Conservation (phyloP, 208 protist species). For the Leishmania guyanensis region DNA sequence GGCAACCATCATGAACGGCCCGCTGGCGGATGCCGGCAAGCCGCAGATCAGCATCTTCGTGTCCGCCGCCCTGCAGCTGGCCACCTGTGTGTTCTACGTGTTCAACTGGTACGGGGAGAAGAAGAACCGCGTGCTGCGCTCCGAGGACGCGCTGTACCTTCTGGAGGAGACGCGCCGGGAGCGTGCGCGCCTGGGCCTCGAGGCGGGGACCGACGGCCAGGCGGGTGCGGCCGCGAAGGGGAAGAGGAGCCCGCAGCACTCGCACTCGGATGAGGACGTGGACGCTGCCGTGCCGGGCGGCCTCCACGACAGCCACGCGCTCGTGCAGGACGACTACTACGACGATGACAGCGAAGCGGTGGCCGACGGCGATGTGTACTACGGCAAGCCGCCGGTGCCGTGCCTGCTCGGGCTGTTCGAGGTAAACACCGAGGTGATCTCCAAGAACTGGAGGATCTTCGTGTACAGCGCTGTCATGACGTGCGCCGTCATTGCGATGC, state of each 20-base stretch:
- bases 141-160: conserved; percentile 39
- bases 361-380: conserved; percentile 18
- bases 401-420: conserved; percentile 50
- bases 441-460: conserved; percentile 50
- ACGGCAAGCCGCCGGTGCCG: conserved; percentile 21
- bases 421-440: conserved; percentile 55
- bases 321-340: conserved; percentile 14
- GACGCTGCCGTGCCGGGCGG: conserved; percentile 8
- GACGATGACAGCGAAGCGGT: conserved; percentile 6
- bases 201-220: not conserved
- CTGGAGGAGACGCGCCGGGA: conserved; percentile 36
- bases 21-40: conserved; percentile 47
- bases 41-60: conserved; percentile 54
- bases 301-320: not conserved
- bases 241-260: conserved; percentile 17
- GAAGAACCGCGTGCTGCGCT: conserved; percentile 50
- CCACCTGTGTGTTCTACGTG: conserved; percentile 51
- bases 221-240: not conserved
- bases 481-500: conserved; percentile 41
- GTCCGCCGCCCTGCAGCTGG: conserved; percentile 56
- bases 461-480: conserved; percentile 61
- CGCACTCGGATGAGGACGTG: conserved; percentile 6
- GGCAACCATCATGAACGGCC: conserved; percentile 46
- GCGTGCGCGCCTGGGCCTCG: conserved; percentile 29
- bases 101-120: conserved; percentile 75